Conservation (phyloP, 495 filamentous ascomycete genomes). For the Penicillium manginii region DNA sequence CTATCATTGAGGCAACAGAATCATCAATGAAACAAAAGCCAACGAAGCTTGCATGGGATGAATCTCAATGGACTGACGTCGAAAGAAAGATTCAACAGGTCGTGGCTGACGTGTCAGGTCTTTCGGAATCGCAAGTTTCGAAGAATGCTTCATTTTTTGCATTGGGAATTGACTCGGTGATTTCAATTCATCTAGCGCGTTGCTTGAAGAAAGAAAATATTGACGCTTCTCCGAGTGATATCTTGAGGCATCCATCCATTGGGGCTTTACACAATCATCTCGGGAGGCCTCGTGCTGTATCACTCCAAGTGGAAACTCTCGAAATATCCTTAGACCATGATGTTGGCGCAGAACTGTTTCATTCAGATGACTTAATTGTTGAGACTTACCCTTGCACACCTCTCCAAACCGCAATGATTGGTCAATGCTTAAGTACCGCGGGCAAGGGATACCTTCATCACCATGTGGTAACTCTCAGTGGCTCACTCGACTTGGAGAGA, state of each 20-base stretch:
- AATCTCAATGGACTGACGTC: neutral
- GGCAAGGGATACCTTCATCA: constrained; percentile 29
- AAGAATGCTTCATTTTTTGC: neutral
- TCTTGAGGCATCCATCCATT: constrained; percentile 30
- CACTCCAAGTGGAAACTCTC: neutral
- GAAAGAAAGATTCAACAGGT: neutral
- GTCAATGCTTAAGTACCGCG: constrained; percentile 27
- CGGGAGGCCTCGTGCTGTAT: neutral
- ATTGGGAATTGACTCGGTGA: neutral
- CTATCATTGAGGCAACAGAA: neutral
- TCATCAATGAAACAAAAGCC: neutral
- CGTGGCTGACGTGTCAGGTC: neutral
- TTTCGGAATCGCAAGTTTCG: neutral
- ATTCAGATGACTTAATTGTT: constrained; percentile 5
- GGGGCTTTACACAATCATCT: constrained; percentile 19
- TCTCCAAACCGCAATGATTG: constrained; percentile 35
- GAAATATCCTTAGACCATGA: neutral
- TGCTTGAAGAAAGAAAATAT: constrained; percentile 18
- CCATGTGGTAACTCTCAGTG: constrained; percentile 20
- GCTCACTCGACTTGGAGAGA: neutral
- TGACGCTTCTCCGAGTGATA: constrained; percentile 30
- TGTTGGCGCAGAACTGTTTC: neutral
- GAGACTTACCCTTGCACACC: constrained; percentile 29
- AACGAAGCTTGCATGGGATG: neutral
- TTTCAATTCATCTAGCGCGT: neutral